Percentiles rank a stretch among this genome's conserved stretches.
Conservation (phyloP, 202 grass and related monocot species). For the Bolboschoenoplectus hybrid region DNA sequence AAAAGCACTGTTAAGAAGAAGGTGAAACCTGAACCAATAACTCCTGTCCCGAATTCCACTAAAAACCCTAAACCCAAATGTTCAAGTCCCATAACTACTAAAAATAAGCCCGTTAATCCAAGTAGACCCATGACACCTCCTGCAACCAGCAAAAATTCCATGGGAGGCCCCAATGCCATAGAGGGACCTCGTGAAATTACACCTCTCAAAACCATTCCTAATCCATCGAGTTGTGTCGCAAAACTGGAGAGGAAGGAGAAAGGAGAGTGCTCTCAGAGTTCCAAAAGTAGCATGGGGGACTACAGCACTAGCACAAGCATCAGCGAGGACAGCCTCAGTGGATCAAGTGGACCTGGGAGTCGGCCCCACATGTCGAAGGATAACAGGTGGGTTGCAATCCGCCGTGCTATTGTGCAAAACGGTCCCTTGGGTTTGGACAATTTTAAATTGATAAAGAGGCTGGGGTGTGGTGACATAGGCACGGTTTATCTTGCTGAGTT, state of each 20-base stretch:
- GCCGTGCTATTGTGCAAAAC: constrained; percentile 60
- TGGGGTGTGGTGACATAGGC: constrained; percentile 93
- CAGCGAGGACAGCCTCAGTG: constrained; percentile 84
- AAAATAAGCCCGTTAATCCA: constrained; percentile 42
- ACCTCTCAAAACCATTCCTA: constrained; percentile 33
- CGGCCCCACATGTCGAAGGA: constrained; percentile 98
- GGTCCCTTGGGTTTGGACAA: constrained; percentile 82
- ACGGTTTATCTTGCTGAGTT: constrained; percentile 95
- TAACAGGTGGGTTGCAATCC: constrained; percentile 84
- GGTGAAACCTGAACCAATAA: constrained; percentile 68
- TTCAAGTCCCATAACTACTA: constrained; percentile 36
- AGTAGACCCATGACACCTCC: constrained; percentile 57
- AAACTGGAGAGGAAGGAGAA: constrained; percentile 67
- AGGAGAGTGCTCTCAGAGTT: constrained; percentile 92
- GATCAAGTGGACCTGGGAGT: constrained; percentile 62
- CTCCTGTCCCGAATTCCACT: constrained; percentile 26
- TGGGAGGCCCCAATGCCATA: background rate
- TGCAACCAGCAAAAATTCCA: constrained; percentile 44
- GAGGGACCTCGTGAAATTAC: constrained; percentile 41
- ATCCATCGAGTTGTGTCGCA: constrained; percentile 42
- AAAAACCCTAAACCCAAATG: constrained; percentile 53
- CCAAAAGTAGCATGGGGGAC: constrained; percentile 92
- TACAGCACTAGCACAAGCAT: constrained; percentile 86
- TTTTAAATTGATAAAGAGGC: constrained; percentile 90
- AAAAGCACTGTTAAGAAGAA: constrained; percentile 80